Conservation (phyloP, 768 basidiomycete genomes). For the Mycena metata region DNA sequence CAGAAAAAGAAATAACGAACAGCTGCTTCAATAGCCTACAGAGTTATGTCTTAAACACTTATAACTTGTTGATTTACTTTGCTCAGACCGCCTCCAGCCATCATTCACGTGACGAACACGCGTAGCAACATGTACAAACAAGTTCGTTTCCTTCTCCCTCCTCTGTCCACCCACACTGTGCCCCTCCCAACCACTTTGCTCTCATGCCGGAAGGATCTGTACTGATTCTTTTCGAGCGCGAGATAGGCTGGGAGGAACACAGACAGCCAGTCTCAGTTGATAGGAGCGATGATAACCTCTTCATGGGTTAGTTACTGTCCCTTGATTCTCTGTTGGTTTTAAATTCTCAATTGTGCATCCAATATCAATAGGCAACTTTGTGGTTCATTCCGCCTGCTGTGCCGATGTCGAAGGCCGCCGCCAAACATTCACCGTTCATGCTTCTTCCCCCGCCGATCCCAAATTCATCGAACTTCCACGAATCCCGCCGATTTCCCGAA, state of each 20-base stretch:
- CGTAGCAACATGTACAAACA: too few relatives aligned
- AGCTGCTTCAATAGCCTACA: too few relatives aligned
- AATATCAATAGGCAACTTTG: not conserved
- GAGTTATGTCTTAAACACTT: too few relatives aligned
- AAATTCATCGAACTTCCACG: not conserved
- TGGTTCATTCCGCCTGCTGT: not conserved
- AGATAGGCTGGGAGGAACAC: slow-evolving; percentile 7
- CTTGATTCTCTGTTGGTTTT: not conserved
- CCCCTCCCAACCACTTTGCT: too few relatives aligned
- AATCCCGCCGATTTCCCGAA: too few relatives aligned
- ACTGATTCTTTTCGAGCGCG: not conserved
- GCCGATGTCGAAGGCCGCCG: not conserved
- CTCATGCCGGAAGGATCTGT: not conserved
- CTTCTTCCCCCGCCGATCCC: not conserved
- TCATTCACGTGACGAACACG: too few relatives aligned
- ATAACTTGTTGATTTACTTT: too few relatives aligned
- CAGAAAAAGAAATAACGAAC: too few relatives aligned
- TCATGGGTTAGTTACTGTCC: not conserved
- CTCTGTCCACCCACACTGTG: too few relatives aligned
- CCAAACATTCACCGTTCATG: not conserved
- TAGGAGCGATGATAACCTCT: not conserved
- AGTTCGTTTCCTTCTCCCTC: too few relatives aligned
- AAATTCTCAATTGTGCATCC: not conserved
- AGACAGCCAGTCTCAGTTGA: not conserved
- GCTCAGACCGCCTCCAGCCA: too few relatives aligned